These are phyloP conservation scores for Neofusicoccum sp. DNA, from an alignment of 2,329 filamentous ascomycete species.

Conservation along the genomic window DNA sequence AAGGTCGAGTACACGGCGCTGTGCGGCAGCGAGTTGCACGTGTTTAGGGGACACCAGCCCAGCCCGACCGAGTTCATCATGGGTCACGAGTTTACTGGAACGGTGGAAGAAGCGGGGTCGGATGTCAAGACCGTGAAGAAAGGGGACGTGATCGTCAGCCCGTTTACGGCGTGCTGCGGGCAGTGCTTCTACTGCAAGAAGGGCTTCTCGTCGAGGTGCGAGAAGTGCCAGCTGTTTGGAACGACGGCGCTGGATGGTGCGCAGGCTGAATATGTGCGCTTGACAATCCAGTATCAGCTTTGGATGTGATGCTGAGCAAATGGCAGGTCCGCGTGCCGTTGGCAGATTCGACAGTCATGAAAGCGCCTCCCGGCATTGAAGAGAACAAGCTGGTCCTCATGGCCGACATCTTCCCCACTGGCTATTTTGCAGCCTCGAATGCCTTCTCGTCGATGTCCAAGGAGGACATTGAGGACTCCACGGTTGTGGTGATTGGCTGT, in stretches of 20 bases:
- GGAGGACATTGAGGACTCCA: conserved; percentile 62
- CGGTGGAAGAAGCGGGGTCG: conserved; percentile 65
- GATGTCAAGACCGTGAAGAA: conserved; percentile 66
- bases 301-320: not conserved
- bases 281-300: not conserved
- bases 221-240: conserved; percentile 69
- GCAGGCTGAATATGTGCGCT: conserved; percentile 70
- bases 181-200: conserved; percentile 83
- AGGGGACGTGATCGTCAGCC: conserved; percentile 77
- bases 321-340: conserved; percentile 61
- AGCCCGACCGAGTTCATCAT: conserved; percentile 64
- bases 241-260: conserved; percentile 67
- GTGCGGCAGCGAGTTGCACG: conserved; percentile 86
- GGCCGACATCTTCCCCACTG: conserved; percentile 86
- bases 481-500: conserved; percentile 79
- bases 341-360: conserved; percentile 77
- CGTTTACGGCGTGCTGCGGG: conserved; percentile 65
- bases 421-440: conserved; percentile 79
- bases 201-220: conserved; percentile 74
- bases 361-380: conserved; percentile 67
- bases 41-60: conserved; percentile 77
- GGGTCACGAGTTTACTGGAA: conserved; percentile 87
- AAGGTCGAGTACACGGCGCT: conserved; percentile 80
- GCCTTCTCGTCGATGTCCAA: conserved; percentile 64
- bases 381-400: conserved; percentile 78